These are phyloP conservation scores for Didymella segeticola DNA, from an alignment of 2,329 filamentous ascomycete genomes.

Conservation along the genomic window DNA sequence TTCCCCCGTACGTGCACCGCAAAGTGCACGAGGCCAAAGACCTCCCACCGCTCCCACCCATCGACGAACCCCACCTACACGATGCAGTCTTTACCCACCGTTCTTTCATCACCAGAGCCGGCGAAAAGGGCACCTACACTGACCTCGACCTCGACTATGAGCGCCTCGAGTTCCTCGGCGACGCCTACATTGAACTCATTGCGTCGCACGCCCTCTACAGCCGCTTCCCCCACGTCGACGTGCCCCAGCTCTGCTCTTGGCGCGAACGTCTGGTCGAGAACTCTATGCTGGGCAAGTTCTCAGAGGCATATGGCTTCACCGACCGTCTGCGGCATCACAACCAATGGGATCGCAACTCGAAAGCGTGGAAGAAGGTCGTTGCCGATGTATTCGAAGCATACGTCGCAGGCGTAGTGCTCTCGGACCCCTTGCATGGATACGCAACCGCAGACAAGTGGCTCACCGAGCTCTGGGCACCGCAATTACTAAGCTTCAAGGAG, in stretches of 20 bases:
- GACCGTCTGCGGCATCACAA: conserved; percentile 63
- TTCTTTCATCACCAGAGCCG: conserved; percentile 29
- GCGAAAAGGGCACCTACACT: conserved; percentile 25
- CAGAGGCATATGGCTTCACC: conserved; percentile 73
- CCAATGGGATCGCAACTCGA: conserved; percentile 37
- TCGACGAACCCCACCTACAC: conserved; percentile 66
- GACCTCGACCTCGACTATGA: conserved; percentile 67
- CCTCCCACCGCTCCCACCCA: conserved; percentile 66
- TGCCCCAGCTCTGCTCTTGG: conserved; percentile 75
- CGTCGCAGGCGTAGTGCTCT: conserved; percentile 77
- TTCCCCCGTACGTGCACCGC: conserved; percentile 39
- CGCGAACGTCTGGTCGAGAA: conserved; percentile 85
- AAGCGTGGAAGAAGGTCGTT: conserved; percentile 68
- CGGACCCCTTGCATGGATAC: conserved; percentile 69
- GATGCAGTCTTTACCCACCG: conserved; percentile 71
- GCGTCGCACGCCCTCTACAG: conserved; percentile 77
- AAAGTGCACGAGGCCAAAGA: conserved; percentile 40
- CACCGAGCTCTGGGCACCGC: conserved; percentile 70
- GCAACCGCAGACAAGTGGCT: conserved; percentile 72
- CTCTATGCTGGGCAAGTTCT: conserved; percentile 73
- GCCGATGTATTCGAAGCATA: conserved; percentile 94
- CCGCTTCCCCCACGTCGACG: conserved; percentile 69
- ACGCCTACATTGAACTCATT: conserved; percentile 82
- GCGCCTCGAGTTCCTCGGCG: conserved; percentile 85
- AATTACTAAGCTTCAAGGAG: conserved; percentile 39